These are phyloP conservation scores for Apophysomyces elegans DNA, from an alignment of 371 early-diverging fungal species.

Conservation along the genomic window DNA sequence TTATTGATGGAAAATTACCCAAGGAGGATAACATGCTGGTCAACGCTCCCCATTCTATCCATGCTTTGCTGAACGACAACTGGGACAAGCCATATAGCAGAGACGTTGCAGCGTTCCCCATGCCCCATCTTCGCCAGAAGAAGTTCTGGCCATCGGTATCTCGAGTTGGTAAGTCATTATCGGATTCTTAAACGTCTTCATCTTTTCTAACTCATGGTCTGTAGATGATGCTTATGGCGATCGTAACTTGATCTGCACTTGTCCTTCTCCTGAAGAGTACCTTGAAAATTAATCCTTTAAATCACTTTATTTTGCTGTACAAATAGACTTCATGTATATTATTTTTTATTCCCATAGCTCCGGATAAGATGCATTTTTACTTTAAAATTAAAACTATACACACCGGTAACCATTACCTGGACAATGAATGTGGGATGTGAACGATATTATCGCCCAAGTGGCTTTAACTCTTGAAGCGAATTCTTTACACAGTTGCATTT, in stretches of 20 bases:
- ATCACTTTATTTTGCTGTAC: neutral
- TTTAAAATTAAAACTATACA: neutral
- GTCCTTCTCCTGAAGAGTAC: constrained; percentile 70
- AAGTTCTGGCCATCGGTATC: constrained; percentile 96
- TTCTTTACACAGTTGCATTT: neutral
- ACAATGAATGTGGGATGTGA: too few species aligned
- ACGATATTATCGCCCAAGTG: too few species aligned
- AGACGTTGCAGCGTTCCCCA: constrained; percentile 90
- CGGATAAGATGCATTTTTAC: neutral
- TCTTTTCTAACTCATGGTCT: neutral
- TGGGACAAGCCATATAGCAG: constrained; percentile 90
- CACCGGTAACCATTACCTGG: too few species aligned
- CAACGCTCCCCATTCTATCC: constrained; percentile 89
- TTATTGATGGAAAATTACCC: constrained; percentile 84
- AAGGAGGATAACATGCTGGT: constrained; percentile 84
- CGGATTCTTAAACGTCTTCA: neutral
- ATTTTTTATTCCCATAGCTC: neutral
- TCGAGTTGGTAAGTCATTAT: constrained; percentile 56
- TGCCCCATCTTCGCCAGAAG: constrained; percentile 75
- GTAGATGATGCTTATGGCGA: constrained; percentile 95
- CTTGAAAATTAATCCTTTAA: constrained; percentile 16
- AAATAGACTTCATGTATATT: constrained; percentile 1
- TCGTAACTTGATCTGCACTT: constrained; percentile 91
- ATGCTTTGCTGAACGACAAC: constrained; percentile 70
- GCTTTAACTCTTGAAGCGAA: too few species aligned